phyloP scores from a whole-genome alignment of 2,329 filamentous ascomycete species.

The Sporothrix dimorphospora region DNA sequence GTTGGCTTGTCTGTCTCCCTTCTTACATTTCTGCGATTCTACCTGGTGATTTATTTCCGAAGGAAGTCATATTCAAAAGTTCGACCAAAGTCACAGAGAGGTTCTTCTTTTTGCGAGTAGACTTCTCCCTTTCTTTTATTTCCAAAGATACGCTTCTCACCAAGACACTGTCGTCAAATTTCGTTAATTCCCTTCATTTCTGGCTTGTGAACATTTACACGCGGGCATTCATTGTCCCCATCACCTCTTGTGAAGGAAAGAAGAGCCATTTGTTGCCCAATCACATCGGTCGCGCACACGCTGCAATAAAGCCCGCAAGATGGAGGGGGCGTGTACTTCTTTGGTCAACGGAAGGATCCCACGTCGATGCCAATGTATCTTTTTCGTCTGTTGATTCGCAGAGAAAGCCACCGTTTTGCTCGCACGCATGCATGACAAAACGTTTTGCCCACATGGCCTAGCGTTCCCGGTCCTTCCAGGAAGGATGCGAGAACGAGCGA shows the following conservation, averaged over 20 bases:
- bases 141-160: no score
- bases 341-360: not conserved
- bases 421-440: not conserved
- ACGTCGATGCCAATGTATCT: conserved; percentile 11
- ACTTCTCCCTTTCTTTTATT: not conserved
- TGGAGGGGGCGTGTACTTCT: conserved; percentile 24
- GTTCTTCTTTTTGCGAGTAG: not conserved
- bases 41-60: not conserved
- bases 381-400: not conserved
- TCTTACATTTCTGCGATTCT: not conserved
- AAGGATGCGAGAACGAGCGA: not conserved
- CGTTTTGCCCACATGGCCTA: not conserved
- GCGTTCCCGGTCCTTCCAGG: not conserved
- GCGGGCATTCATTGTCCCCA: not conserved
- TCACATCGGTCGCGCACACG: not conserved
- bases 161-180: no score
- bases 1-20: not conserved
- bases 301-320: conserved; percentile 8
- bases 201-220: not conserved
- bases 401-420: conserved; percentile 1
- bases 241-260: not conserved
- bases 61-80: not conserved
- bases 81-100: no score
- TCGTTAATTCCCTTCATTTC: not conserved
- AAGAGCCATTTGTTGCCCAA: not conserved